Percentiles rank a stretch among this genome's conserved stretches.
These are phyloP conservation scores for Penicillium waksmanii DNA, from an alignment of 495 filamentous ascomycete genomes.

Conservation along the genomic window DNA sequence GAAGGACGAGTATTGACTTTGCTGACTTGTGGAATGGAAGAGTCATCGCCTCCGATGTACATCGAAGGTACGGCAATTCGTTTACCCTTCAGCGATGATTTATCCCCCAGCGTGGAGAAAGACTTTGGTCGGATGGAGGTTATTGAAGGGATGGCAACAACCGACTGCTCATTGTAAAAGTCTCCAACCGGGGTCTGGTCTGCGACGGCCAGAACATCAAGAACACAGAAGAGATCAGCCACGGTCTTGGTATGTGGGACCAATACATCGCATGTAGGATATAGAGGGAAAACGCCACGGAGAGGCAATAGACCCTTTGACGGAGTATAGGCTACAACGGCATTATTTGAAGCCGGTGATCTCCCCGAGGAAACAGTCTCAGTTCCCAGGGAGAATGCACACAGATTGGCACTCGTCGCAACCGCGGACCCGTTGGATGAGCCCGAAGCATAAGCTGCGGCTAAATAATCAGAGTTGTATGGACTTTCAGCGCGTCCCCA, in stretches of 20 bases:
- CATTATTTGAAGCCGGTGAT: conserved; percentile 42
- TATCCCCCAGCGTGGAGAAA: conserved; percentile 26
- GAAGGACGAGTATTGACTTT: conserved; percentile 32
- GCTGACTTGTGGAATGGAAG: conserved; percentile 21
- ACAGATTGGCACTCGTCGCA: conserved; percentile 40
- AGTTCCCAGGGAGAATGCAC: conserved; percentile 41
- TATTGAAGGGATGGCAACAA: conserved; percentile 32
- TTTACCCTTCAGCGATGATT: conserved; percentile 29
- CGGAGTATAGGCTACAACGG: conserved; percentile 43
- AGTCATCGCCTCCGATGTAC: conserved; percentile 36
- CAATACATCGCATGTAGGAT: conserved; percentile 41
- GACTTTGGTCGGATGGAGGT: conserved; percentile 28
- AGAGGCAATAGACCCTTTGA: conserved; percentile 41
- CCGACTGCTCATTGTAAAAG: conserved; percentile 39
- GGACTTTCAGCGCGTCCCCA: conserved; percentile 44
- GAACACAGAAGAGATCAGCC: conserved; percentile 34
- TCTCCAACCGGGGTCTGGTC: conserved; percentile 34
- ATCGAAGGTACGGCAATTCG: conserved; percentile 38
- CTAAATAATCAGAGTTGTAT: conserved; percentile 36
- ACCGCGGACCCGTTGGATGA: conserved; percentile 45
- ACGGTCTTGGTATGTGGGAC: conserved; percentile 42
- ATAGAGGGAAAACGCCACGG: conserved; percentile 40
- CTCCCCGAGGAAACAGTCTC: conserved; percentile 46
- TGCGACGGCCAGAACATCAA: conserved; percentile 35
- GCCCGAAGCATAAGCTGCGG: conserved; percentile 41